Base-by-base conservation (phyloP, 2,329 filamentous ascomycete species). In the Davidsoniella neocaledoniae region DNA sequence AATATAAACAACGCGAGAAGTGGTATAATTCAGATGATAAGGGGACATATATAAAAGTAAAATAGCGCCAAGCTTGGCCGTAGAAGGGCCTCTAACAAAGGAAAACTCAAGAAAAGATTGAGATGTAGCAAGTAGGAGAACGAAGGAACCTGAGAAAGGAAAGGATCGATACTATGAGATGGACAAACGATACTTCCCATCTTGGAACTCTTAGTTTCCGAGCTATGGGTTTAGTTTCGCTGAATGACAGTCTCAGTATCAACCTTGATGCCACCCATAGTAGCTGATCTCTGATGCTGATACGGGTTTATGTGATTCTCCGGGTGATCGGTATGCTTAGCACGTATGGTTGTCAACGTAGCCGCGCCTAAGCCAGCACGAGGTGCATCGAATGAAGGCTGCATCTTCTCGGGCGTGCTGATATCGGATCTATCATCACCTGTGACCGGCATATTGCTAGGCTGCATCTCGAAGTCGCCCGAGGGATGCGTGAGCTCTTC, bases 211-310 rank as follows among this genome's bases (percentile, higher is more conserved):
- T 29, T 8, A 9, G 26, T 29, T 29, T 29, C 26, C 26, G 2
- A 8, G 26, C 5, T 3, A 6, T 10, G 17, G 37, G 12, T 47
- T 29, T 39, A 51, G 16, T 45, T 33, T 2, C 43, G 44, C 5
- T 46, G 39, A 9, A 51, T 41, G 21, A 48, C 44, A 23, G 49
- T 51, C 40, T 51, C 49, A 1, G 49, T 51, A 4, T 43, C 29
- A 6, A 51, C 49, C 8, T 29, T 51, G 17, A 51, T 51, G n/a
- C 49, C 49, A 7, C 40, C 49, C n/a, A 47, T 46, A n/a, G 42
- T 38, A 33, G 46, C 43, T 8, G 43, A 43, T 14, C 38, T 42
- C 38, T 43, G 39, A 17, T 48, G 38, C 26, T 48, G 46, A 36
- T 48, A 40, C 4, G 42, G 7, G 8, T 2, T 10, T 17, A 48